These are phyloP conservation scores for Backusella westeae DNA, from an alignment of 192 early-diverging fungal species.

Conservation along the genomic window DNA sequence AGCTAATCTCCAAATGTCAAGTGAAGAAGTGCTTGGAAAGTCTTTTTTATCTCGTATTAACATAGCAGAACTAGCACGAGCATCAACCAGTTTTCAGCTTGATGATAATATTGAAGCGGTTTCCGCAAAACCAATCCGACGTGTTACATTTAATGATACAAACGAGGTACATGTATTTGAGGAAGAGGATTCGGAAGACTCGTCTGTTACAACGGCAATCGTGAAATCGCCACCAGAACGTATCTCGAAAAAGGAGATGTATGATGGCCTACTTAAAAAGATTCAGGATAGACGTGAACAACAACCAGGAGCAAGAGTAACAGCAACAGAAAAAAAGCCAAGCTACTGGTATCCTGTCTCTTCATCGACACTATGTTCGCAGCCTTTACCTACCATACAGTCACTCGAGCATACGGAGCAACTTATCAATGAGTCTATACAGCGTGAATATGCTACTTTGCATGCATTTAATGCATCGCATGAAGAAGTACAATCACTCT, in stretches of 20 bases:
- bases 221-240: neutral
- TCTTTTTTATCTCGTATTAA: neutral
- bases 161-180: neutral
- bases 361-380: neutral
- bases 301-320: neutral
- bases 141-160: slow-evolving; percentile 3
- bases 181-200: neutral
- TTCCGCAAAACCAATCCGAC: neutral
- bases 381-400: neutral
- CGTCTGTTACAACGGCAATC: neutral
- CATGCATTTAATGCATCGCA: neutral
- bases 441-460: neutral
- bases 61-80: slow-evolving; percentile 5
- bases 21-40: slow-evolving; percentile 1
- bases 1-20: slow-evolving; percentile 6
- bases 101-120: neutral
- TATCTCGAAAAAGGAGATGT: neutral
- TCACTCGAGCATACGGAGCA: neutral
- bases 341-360: neutral
- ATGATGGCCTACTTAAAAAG: neutral
- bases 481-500: slow-evolving; percentile 8
- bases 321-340: neutral
- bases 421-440: neutral
- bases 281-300: neutral
- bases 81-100: neutral